phyloP scores from a whole-genome alignment of 2,329 filamentous ascomycete species.

The Proliferodiscus dingleyae region DNA sequence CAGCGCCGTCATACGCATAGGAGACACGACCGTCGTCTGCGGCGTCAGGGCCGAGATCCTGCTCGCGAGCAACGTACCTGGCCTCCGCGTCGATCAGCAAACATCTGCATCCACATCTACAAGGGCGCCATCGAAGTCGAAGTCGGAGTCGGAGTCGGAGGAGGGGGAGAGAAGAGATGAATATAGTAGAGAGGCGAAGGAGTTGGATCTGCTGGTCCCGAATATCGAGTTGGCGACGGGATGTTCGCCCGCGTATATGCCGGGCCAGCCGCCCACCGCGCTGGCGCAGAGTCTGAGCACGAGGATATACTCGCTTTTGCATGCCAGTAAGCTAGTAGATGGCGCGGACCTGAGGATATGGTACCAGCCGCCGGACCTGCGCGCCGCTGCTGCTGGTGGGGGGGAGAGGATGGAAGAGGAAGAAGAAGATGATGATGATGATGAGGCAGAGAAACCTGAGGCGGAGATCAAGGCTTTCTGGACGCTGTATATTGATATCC shows the following conservation, averaged over 20 bases:
- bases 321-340: conserved; percentile 63
- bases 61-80: conserved; percentile 66
- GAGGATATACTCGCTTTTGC: conserved; percentile 69
- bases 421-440: conserved; percentile 38
- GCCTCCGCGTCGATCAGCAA: conserved; percentile 51
- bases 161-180: too few species aligned
- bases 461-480: conserved; percentile 77
- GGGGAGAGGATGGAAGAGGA: too few species aligned
- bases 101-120: too few species aligned
- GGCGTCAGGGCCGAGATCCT: conserved; percentile 86
- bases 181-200: conserved; percentile 45
- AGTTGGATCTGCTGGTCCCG: conserved; percentile 76
- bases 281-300: conserved; percentile 80
- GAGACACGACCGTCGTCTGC: conserved; percentile 92
- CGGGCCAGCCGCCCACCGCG: conserved; percentile 73
- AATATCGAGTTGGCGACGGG: conserved; percentile 92
- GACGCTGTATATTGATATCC: conserved; percentile 91
- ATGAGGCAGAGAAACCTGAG: conserved; percentile 26
- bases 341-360: conserved; percentile 68
- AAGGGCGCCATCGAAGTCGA: conserved; percentile 29
- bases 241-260: conserved; percentile 78
- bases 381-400: too few species aligned
- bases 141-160: too few species aligned
- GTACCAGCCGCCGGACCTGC: conserved; percentile 48
- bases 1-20: conserved; percentile 79